Evolutionary conservation across 2,329 filamentous ascomycete species (phyloP).

Genomic region (Colletotrichum sp.): DNA sequence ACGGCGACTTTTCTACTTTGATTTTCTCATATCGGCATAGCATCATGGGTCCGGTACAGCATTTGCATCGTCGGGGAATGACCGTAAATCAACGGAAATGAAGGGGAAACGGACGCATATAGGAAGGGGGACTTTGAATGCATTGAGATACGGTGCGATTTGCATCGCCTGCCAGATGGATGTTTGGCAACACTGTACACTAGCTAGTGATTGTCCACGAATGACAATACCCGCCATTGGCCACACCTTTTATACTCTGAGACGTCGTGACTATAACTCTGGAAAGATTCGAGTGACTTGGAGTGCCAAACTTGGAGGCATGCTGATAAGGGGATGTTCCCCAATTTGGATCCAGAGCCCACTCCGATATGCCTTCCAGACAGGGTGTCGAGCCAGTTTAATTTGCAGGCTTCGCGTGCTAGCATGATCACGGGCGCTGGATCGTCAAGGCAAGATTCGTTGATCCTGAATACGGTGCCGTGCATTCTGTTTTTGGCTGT

Average conservation of each 20-base stretch:
- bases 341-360: background rate
- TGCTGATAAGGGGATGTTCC: background rate
- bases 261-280: background rate
- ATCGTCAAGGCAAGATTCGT: background rate
- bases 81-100: background rate
- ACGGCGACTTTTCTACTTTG: background rate
- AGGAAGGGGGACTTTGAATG: background rate
- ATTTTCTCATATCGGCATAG: constrained; percentile 3
- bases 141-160: background rate
- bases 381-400: background rate
- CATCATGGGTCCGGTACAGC: constrained; percentile 2
- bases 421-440: background rate
- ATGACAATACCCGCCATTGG: background rate
- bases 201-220: background rate
- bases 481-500: background rate
- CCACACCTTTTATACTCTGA: background rate
- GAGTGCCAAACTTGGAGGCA: background rate
- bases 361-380: background rate
- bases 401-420: background rate
- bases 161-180: background rate
- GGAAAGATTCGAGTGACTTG: background rate
- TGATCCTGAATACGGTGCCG: background rate
- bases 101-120: background rate
- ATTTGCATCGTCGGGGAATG: constrained; percentile 8
- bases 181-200: constrained; percentile 1